A percentile compares a stretch with the other conserved stretches of the same genome.
Evolutionary conservation across 495 filamentous ascomycete genomes (phyloP).

Genomic region (Xylaria curta): DNA sequence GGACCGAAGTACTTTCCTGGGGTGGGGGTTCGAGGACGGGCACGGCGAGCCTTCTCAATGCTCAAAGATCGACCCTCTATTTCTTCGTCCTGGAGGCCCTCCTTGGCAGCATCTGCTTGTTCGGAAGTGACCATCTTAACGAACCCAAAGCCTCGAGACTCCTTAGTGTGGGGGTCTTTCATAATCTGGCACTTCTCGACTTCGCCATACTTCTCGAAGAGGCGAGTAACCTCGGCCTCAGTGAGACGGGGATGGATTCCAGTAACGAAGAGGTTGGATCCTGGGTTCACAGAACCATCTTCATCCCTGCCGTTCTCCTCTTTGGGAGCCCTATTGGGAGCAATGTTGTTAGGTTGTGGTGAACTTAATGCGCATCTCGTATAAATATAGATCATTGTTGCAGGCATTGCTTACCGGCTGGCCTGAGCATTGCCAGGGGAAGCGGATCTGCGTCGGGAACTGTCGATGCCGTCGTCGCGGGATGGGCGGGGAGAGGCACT

Average conservation of each 20-base stretch:
- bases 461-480: constrained; percentile 71
- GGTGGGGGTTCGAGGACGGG: constrained; percentile 92
- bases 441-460: constrained; percentile 72
- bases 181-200: constrained; percentile 99
- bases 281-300: constrained; percentile 83
- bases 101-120: constrained; percentile 94
- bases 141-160: constrained; percentile 98
- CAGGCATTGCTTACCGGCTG: constrained; percentile 70
- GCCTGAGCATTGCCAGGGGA: constrained; percentile 71
- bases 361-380: neutral
- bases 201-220: constrained; percentile 98
- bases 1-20: constrained; percentile 99
- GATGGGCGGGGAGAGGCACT: constrained; percentile 84
- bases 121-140: constrained; percentile 97
- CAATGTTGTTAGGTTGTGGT: neutral
- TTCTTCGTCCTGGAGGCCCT: constrained; percentile 91
- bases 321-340: constrained; percentile 51
- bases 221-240: constrained; percentile 87
- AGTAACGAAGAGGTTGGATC: constrained; percentile 98
- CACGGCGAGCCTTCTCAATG: constrained; percentile 98
- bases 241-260: constrained; percentile 95
- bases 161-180: constrained; percentile 96
- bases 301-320: constrained; percentile 66
- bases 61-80: constrained; percentile 95
- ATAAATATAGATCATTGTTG: neutral